Evolutionary conservation across 768 basidiomycete species (phyloP).

Genomic region (Macrolepiota fuliginosa): DNA sequence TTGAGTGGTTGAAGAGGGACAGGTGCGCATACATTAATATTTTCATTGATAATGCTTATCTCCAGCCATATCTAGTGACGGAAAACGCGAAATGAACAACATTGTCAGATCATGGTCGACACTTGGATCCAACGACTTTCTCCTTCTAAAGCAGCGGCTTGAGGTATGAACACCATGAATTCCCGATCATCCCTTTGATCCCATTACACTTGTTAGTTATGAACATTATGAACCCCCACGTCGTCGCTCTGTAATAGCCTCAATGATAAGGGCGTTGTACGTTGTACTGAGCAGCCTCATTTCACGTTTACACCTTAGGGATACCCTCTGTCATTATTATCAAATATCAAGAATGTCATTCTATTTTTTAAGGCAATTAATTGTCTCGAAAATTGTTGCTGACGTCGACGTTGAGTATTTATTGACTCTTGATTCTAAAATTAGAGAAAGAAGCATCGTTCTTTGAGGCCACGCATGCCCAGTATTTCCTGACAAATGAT

Average conservation of each 20-base stretch:
- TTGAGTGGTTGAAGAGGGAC: constrained; percentile 60
- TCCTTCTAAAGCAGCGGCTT: constrained; percentile 50
- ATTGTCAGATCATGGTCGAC: constrained; percentile 47
- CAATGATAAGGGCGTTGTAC: neutral
- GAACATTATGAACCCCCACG: constrained; percentile 1
- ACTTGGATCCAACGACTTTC: constrained; percentile 49
- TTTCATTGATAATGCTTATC: constrained; percentile 2
- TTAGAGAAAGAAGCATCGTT: constrained; percentile 78
- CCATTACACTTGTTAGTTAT: neutral
- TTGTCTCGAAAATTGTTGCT: too few species aligned
- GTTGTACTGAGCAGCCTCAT: neutral
- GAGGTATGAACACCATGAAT: constrained; percentile 40
- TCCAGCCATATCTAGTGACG: constrained; percentile 36
- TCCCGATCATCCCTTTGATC: neutral
- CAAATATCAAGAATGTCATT: neutral
- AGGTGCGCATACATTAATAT: constrained; percentile 32
- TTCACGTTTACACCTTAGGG: constrained; percentile 12
- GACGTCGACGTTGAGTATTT: too few species aligned
- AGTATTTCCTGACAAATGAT: constrained; percentile 54
- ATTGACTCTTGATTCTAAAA: neutral
- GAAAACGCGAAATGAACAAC: constrained; percentile 53
- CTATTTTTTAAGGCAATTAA: neutral
- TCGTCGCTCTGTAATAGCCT: neutral
- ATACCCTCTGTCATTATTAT: constrained; percentile 5
- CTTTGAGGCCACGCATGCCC: constrained; percentile 79